phyloP scores from a whole-genome alignment of 2,329 filamentous ascomycete species.

The Dissoconium aciculare region DNA sequence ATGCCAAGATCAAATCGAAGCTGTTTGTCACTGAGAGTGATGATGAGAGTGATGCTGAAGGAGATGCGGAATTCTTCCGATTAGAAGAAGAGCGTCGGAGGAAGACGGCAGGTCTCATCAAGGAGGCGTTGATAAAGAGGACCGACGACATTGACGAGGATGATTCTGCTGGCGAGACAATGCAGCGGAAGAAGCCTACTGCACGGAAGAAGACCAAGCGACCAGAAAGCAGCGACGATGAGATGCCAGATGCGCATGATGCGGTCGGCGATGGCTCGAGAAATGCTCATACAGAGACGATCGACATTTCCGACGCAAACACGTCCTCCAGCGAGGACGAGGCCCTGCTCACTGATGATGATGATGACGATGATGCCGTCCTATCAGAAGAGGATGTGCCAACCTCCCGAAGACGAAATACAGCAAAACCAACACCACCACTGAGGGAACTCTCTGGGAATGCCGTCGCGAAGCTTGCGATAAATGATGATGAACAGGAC shows the following conservation, averaged over 20 bases:
- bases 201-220: neutral
- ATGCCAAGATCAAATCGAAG: slow-evolving; percentile 67
- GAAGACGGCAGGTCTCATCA: slow-evolving; percentile 37
- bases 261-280: no score
- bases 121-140: slow-evolving; percentile 33
- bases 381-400: slow-evolving; percentile 3
- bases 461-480: slow-evolving; percentile 20
- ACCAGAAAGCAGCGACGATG: no score
- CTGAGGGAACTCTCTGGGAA: slow-evolving; percentile 19
- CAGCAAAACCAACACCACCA: slow-evolving; percentile 10
- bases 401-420: slow-evolving; percentile 3
- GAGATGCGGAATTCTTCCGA: slow-evolving; percentile 60
- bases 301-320: slow-evolving; percentile 9
- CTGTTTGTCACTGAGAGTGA: slow-evolving; percentile 71
- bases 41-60: slow-evolving; percentile 72
- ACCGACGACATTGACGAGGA: slow-evolving; percentile 20
- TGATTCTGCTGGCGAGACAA: no score
- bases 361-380: slow-evolving; percentile 7
- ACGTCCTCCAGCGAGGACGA: slow-evolving; percentile 5
- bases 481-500: slow-evolving; percentile 29
- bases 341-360: slow-evolving; percentile 8
- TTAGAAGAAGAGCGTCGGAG: slow-evolving; percentile 54
- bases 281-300: no score
- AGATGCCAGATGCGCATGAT: no score
- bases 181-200: neutral